These are phyloP conservation scores for Pseudocercospora macadamiae DNA, from an alignment of 2,329 filamentous ascomycete species.

Conservation along the genomic window DNA sequence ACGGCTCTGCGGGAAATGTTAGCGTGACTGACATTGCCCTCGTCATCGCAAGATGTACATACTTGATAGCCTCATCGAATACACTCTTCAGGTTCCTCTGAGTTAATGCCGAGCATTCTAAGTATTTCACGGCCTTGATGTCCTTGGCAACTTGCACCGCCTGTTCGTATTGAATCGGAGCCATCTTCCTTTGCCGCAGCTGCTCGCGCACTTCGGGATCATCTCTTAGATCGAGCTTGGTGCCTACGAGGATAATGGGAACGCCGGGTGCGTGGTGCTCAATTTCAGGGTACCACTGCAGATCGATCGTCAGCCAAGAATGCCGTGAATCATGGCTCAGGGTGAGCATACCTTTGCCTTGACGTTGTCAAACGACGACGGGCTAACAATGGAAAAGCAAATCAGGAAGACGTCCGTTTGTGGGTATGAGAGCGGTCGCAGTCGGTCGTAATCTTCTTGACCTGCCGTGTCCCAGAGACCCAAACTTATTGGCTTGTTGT, in stretches of 20 bases:
- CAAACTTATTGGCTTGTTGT: constrained; percentile 95
- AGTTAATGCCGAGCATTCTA: constrained; percentile 95
- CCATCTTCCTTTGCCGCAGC: constrained; percentile 89
- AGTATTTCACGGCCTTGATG: constrained; percentile 94
- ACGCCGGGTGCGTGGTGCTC: constrained; percentile 94
- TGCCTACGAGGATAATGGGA: constrained; percentile 94
- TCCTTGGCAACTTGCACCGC: constrained; percentile 87
- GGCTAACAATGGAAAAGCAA: constrained; percentile 97
- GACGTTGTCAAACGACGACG: constrained; percentile 97
- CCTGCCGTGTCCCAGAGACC: constrained; percentile 98
- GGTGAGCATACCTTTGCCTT: constrained; percentile 80
- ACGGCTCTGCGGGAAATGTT: constrained; percentile 62
- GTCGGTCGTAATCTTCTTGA: constrained; percentile 96
- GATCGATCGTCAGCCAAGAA: constrained; percentile 11
- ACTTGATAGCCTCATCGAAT: constrained; percentile 98
- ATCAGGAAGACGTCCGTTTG: constrained; percentile 98
- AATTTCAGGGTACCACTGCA: constrained; percentile 94
- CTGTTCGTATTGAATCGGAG: constrained; percentile 93
- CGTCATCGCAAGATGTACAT: constrained; percentile 42
- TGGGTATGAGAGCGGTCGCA: constrained; percentile 93
- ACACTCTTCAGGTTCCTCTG: constrained; percentile 98
- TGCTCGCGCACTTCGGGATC: constrained; percentile 80
- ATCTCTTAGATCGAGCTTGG: constrained; percentile 93
- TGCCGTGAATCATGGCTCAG: not conserved
- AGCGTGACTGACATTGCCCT: not conserved